A percentile compares a stretch with the other conserved stretches of the same genome.
Evolutionary conservation across 2,329 filamentous ascomycete species (phyloP).

Genomic region (Fusarium sp.): DNA sequence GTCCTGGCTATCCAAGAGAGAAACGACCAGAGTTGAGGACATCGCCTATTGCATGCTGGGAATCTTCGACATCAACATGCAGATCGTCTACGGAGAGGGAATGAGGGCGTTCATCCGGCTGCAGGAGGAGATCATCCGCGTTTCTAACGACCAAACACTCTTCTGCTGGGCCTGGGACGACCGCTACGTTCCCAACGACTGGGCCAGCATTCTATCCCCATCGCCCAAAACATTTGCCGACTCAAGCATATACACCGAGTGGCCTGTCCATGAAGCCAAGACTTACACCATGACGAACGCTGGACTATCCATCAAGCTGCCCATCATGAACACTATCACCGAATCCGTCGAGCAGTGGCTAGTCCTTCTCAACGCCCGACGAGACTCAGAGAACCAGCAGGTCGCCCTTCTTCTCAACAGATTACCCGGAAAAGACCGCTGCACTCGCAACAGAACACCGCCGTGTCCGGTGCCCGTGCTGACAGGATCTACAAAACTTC

Average conservation of each 20-base stretch:
- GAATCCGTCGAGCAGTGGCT: slow-evolving; percentile 32
- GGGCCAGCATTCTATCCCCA: slow-evolving; percentile 20
- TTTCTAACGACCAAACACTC: slow-evolving; percentile 24
- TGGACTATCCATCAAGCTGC: slow-evolving; percentile 16
- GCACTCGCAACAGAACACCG: slow-evolving; percentile 18
- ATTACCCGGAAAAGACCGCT: slow-evolving; percentile 22
- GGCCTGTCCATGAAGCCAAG: slow-evolving; percentile 28
- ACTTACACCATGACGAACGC: slow-evolving; percentile 30
- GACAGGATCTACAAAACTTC: slow-evolving; percentile 10
- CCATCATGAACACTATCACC: slow-evolving; percentile 28
- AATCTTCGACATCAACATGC: slow-evolving; percentile 35
- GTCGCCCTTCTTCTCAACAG: slow-evolving; percentile 16
- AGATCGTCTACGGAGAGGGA: slow-evolving; percentile 27
- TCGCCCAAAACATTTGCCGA: slow-evolving; percentile 22
- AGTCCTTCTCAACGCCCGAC: slow-evolving; percentile 21
- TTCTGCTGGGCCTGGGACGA: slow-evolving; percentile 33
- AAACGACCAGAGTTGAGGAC: slow-evolving; percentile 19
- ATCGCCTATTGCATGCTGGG: slow-evolving; percentile 31
- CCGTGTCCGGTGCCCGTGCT: slow-evolving; percentile 5
- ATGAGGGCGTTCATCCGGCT: slow-evolving; percentile 22
- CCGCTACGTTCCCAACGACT: slow-evolving; percentile 21
- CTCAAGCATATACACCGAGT: slow-evolving; percentile 24
- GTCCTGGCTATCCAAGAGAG: slow-evolving; percentile 23
- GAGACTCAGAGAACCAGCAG: slow-evolving; percentile 26
- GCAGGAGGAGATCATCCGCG: slow-evolving; percentile 29